phyloP scores from a whole-genome alignment of 140 eudicot genomes.

The Stevia rebaudiana region DNA sequence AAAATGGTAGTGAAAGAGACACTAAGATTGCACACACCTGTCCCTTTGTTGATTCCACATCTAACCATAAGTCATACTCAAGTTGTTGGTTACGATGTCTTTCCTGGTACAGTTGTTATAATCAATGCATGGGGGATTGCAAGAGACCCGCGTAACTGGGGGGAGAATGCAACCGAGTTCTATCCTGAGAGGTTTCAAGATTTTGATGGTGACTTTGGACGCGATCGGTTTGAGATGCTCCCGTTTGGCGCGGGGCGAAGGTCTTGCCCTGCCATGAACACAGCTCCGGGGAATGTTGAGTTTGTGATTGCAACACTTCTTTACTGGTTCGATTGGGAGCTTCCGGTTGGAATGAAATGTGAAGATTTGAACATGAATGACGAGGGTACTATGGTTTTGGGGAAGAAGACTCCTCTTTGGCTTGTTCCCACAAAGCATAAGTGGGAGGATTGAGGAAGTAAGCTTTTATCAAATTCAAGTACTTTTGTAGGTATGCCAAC shows the following conservation, averaged over 20 bases:
- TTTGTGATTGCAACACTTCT: conserved; percentile 15
- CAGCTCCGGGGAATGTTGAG: conserved; percentile 11
- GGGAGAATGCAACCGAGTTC: conserved; percentile 14
- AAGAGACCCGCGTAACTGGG: conserved; percentile 20
- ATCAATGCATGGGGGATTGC: conserved; percentile 16
- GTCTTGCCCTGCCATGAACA: conserved; percentile 13
- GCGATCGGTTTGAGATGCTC: conserved; percentile 21
- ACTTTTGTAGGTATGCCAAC: no score
- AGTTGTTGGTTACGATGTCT: conserved; percentile 19
- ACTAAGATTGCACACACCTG: conserved; percentile 10
- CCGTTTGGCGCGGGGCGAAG: conserved; percentile 28
- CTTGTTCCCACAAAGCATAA: conserved; percentile 20
- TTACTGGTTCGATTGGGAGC: conserved; percentile 20
- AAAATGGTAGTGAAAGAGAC: conserved; percentile 21
- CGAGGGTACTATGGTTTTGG: background rate
- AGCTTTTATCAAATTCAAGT: no score
- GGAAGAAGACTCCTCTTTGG: conserved; percentile 9
- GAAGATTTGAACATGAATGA: conserved; percentile 16
- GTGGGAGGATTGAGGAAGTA: conserved; percentile 4
- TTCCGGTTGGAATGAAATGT: background rate
- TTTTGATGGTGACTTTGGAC: conserved; percentile 9
- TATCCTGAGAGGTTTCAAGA: conserved; percentile 25
- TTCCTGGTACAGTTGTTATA: background rate
- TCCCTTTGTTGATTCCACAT: conserved; percentile 22
- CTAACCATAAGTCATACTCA: background rate